Conservation (phyloP, 2,329 filamentous ascomycete genomes). For the Diaporthe destruens region DNA sequence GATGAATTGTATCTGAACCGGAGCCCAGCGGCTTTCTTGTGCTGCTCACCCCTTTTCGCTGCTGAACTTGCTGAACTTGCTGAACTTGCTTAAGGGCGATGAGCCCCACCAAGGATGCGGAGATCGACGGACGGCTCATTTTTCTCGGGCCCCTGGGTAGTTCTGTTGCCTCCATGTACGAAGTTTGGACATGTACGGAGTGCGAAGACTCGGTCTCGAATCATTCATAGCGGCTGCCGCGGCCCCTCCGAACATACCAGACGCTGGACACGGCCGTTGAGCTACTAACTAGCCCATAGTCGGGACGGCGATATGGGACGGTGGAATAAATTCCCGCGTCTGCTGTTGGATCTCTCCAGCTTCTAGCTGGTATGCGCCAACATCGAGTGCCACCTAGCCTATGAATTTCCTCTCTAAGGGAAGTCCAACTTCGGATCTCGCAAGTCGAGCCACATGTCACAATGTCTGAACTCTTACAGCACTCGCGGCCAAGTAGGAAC, state of each 20-base stretch:
- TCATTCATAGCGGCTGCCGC: neutral
- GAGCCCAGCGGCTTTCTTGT: no score
- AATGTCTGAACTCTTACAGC: no score
- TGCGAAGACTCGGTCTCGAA: neutral
- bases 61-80: neutral
- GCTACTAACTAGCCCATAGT: neutral
- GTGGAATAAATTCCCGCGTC: neutral
- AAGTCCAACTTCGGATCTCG: no score
- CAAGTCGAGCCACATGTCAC: no score
- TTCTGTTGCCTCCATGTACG: neutral
- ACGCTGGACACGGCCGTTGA: neutral
- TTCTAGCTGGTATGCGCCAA: neutral
- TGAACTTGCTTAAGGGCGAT: neutral
- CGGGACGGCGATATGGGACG: neutral
- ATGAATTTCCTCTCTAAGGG: no score
- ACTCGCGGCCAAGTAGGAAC: no score
- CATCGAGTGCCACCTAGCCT: neutral
- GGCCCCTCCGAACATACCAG: neutral
- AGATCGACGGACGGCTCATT: neutral
- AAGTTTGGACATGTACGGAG: neutral
- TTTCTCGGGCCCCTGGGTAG: neutral
- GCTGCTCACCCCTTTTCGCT: neutral
- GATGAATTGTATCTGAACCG: neutral
- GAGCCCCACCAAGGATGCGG: no score
- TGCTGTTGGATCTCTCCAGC: neutral